Evolutionary conservation across 2,329 filamentous ascomycete species (phyloP), one percentile per base, ranked within the genome.

Genomic region (Xylaria sp.): DNA sequence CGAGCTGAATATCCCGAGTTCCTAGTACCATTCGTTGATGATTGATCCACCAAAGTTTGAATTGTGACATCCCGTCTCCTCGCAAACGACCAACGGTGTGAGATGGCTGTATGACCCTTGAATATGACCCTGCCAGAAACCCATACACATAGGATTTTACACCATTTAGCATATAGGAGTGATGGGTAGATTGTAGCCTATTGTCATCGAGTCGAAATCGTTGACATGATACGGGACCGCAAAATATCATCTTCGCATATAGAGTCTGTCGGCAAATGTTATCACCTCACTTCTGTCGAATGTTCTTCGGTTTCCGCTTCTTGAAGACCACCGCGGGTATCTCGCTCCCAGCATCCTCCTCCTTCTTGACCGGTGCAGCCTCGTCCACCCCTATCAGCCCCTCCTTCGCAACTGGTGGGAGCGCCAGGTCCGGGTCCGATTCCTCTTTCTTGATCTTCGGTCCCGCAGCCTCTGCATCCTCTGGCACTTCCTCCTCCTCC

Each of bases 221-320:
- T n/a, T n/a, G n/a, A n/a, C n/a, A n/a, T n/a, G n/a, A n/a, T n/a
- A n/a, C 24, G 29, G 29, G 9, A 13, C 29, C 3, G 9, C 29
- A 13, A 3, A 18, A 29, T 9, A 9, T 2, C 19, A 2, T 34
- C 29, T 26, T 8, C n/a, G 39, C 38, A 17, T 34, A 22, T n/a
- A 20, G 11, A 39, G 24, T 16, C 13, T 9, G 5, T 19, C n/a
- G n/a, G 38, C 11, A 11, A 50, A 9, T 39, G 21, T 7, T 34
- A 7, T 4, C 29, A 42, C 19, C 40, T 74, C 64, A 86, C 68
- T 82, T 86, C 62, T 86, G 81, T 18, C 85, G 80, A 34, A 86
- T 77, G 46, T 79, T 82, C 75, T 86, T 88, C 13, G 84, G 78
- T 67, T 91, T 93, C 49, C 90, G 78, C 75, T 92, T 92, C 74